Percentiles rank a stretch among this genome's conserved stretches.
phyloP scores from a whole-genome alignment of 2,329 filamentous ascomycete species.

The Aphanocladium album region DNA sequence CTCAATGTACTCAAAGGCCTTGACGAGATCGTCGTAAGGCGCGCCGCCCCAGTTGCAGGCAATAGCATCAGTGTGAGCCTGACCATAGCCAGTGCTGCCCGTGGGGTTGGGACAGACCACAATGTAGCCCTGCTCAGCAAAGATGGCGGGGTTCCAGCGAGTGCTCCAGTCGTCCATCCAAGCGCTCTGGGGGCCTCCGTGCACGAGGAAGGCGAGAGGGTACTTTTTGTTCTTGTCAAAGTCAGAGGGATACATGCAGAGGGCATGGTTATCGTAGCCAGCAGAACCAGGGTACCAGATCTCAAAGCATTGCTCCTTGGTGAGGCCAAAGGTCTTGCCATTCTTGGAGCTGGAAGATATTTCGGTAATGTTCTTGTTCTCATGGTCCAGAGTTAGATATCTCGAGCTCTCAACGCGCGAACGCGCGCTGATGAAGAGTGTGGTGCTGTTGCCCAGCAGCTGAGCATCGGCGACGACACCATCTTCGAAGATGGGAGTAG shows the following conservation, averaged over 20 bases:
- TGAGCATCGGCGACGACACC: constrained; percentile 52
- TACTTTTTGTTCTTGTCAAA: constrained; percentile 70
- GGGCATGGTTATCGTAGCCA: constrained; percentile 62
- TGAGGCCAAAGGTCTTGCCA: constrained; percentile 63
- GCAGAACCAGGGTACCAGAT: constrained; percentile 65
- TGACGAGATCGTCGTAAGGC: constrained; percentile 78
- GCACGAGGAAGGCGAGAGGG: constrained; percentile 73
- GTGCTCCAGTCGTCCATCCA: constrained; percentile 75
- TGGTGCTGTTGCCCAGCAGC: constrained; percentile 42
- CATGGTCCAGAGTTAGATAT: constrained; percentile 56
- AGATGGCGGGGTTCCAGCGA: constrained; percentile 81
- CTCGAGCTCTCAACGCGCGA: constrained; percentile 68
- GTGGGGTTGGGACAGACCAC: constrained; percentile 79
- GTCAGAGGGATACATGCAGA: constrained; percentile 58
- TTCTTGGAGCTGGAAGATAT: constrained; percentile 62
- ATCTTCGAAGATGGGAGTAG: constrained; percentile 44
- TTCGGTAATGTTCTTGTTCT: constrained; percentile 30
- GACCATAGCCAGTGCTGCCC: constrained; percentile 77
- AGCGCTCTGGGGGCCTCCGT: constrained; percentile 75
- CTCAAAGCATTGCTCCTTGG: constrained; percentile 57
- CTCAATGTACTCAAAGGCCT: constrained; percentile 69
- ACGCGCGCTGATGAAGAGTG: constrained; percentile 60
- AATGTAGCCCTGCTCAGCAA: constrained; percentile 83
- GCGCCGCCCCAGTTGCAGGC: constrained; percentile 75
- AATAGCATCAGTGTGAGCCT: constrained; percentile 72